A percentile compares a stretch with the other conserved stretches of the same genome.
These are phyloP conservation scores for Amniculicola lignicola DNA, from an alignment of 495 filamentous ascomycete species.

Conservation along the genomic window DNA sequence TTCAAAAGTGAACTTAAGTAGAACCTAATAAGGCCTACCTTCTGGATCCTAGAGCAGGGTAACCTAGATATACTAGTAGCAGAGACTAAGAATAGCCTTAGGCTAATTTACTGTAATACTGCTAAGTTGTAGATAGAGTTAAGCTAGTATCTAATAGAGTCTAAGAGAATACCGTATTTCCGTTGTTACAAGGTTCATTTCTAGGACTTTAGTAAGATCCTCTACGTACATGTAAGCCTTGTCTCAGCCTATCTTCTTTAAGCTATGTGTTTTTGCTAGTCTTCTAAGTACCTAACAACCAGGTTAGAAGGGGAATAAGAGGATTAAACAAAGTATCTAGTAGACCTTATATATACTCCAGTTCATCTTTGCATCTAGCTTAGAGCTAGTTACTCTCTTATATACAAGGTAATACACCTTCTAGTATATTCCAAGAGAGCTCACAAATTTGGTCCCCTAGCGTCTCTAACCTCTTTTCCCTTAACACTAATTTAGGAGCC, in stretches of 20 bases:
- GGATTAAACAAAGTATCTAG: not conserved
- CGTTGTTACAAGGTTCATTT: not conserved
- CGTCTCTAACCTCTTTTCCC: not conserved
- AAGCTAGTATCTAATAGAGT: not conserved
- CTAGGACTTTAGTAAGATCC: not conserved
- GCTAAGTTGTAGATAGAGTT: slow-evolving; percentile 30
- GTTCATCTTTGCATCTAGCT: not conserved
- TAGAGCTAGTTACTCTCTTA: not conserved
- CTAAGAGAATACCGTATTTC: not conserved
- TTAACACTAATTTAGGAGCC: not conserved
- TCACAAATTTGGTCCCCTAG: not conserved
- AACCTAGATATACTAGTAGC: slow-evolving; percentile 39
- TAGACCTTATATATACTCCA: not conserved
- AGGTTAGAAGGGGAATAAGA: not conserved
- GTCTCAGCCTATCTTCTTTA: not conserved
- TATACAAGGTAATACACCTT: not conserved
- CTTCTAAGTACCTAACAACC: not conserved
- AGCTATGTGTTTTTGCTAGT: not conserved
- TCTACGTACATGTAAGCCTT: not conserved
- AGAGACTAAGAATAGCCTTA: slow-evolving; percentile 35
- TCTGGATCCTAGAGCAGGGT: slow-evolving; percentile 39
- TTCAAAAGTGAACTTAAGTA: slow-evolving; percentile 42
- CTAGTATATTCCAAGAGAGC: not conserved
- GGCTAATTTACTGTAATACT: slow-evolving; percentile 37
- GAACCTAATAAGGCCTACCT: slow-evolving; percentile 36